phyloP scores from a whole-genome alignment of 345 rosid genomes.

The Lepidium sativum region DNA sequence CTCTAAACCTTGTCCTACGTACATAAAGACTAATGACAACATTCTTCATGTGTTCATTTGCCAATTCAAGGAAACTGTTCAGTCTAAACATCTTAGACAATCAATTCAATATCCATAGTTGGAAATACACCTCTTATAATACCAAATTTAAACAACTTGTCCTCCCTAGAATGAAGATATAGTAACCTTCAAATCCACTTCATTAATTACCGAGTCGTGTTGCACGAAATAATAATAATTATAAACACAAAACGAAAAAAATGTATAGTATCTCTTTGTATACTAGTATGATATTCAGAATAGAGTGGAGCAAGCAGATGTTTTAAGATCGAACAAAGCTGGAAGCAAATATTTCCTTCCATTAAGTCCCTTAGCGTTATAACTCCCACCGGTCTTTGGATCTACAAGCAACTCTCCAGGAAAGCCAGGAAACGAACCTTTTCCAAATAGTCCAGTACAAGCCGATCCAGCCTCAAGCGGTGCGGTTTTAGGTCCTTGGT shows the following conservation, averaged over 20 bases:
- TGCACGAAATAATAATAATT: too few species aligned
- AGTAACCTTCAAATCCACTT: too few species aligned
- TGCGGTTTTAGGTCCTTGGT: conserved; percentile 55
- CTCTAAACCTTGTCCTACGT: too few species aligned
- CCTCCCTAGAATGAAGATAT: too few species aligned
- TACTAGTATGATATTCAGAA: neutral
- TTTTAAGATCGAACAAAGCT: conserved; percentile 56
- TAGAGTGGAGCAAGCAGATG: conserved; percentile 49
- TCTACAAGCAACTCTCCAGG: conserved; percentile 60
- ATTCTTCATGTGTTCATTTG: too few species aligned
- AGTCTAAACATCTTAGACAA: too few species aligned
- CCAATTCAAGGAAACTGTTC: too few species aligned
- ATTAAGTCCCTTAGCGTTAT: conserved; percentile 52
- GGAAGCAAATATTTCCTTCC: conserved; percentile 73
- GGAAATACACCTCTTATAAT: too few species aligned
- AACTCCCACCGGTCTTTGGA: conserved; percentile 54
- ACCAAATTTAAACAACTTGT: too few species aligned
- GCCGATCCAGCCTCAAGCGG: conserved; percentile 78
- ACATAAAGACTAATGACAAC: too few species aligned
- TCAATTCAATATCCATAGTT: too few species aligned
- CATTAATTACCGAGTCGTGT: neutral
- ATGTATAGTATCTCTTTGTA: too few species aligned
- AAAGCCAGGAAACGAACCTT: conserved; percentile 83
- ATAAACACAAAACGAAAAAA: neutral
- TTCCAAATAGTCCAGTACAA: conserved; percentile 60